These are phyloP conservation scores for Stramenopiles sp. DNA, from an alignment of 352 stramenopile genomes.

Conservation along the genomic window DNA sequence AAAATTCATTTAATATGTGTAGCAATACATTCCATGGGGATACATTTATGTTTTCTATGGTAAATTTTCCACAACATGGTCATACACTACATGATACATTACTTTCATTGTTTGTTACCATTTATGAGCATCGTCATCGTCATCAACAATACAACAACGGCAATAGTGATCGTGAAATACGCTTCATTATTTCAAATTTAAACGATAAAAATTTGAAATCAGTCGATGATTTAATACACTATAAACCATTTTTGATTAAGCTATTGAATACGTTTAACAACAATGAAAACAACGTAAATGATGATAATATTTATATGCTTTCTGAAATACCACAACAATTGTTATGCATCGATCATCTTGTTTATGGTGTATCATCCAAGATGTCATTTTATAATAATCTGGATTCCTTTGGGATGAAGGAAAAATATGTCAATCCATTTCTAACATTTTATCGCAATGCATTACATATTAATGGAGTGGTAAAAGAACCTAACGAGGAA, in stretches of 20 bases:
- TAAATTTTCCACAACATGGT: not conserved
- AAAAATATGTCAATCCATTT: not conserved
- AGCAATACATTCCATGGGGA: not conserved
- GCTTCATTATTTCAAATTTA: not conserved
- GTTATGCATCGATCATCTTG: not conserved
- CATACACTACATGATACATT: not conserved
- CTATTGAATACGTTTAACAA: not conserved
- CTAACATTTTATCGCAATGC: not conserved
- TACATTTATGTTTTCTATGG: not conserved
- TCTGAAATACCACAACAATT: not conserved
- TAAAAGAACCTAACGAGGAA: not conserved
- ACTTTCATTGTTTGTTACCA: slow-evolving; percentile 4
- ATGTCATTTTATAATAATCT: not conserved
- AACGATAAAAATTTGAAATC: not conserved
- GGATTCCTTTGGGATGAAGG: not conserved
- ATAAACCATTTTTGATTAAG: not conserved
- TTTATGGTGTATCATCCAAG: not conserved
- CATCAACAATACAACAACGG: not conserved
- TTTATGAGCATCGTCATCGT: not conserved
- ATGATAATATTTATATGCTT: slow-evolving; percentile 6
- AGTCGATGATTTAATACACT: not conserved
- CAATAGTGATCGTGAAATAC: not conserved
- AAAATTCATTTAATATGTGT: not conserved
- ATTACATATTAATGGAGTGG: not conserved
- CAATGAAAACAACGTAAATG: not conserved